Base-by-base conservation (phyloP, 495 filamentous ascomycete species). In the Parathielavia hyrcaniae region DNA sequence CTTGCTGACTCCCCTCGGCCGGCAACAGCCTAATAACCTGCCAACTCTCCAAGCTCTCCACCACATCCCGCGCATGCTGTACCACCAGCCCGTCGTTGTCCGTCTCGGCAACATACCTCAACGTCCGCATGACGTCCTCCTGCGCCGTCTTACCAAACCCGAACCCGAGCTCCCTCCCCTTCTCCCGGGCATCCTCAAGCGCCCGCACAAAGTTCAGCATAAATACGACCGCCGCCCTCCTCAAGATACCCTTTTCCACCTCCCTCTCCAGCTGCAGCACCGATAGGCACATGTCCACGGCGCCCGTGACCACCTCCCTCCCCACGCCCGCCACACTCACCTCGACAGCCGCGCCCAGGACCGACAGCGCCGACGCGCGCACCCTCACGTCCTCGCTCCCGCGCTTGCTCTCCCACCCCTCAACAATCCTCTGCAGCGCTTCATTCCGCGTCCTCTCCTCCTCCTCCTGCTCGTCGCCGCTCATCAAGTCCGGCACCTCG, bases 51-150 rank as follows among this genome's bases (percentile, higher is more conserved):
- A 95, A 60, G 46, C 82, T 86, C 71, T 90, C 88, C 46, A 86
- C 68, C 53, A 92, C 80, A 54, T 81, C 84, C 22, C 75, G 75
- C 22, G 87, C 80, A 75, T 95, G 87, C 49, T 85, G 82, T 57
- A 80, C 79, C 13, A 91, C 88, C 64, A 93, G 73, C 10, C 77
- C 80, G 69, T 96, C 90, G 34, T 73, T 79, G 65, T 95, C 90
- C 40, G 80, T 83, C 47, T 73, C 78, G 51, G 79, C 77, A 19
- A 90, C 81, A 69, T 87, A 90, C 39, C 70, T 69, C 51, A 96
- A 64, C 26, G 85, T 80, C 36, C 81, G 78, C 55, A 82, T 63
- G 47, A 91, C 78, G 59, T 84, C 79, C 13, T 82, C 79, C 26
- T 86, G 76, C 59, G 81, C 83, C 10, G 77, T 72, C 30, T 78